Conservation (phyloP, 768 basidiomycete genomes). For the Termitomyces sp. region DNA sequence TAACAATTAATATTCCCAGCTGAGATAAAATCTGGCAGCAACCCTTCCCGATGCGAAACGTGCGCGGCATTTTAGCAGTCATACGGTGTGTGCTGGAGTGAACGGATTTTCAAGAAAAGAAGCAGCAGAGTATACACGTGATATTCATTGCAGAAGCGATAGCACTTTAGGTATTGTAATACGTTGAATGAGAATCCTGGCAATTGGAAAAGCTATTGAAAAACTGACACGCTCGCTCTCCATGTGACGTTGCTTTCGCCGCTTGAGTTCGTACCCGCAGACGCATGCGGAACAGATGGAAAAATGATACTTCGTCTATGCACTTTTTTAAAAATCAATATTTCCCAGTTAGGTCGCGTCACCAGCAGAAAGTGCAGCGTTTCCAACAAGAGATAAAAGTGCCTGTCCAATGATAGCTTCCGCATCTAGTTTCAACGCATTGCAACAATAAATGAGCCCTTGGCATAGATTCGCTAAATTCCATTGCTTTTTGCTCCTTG, state of each 20-base stretch:
- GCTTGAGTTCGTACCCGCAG: not conserved
- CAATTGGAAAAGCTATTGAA: not conserved
- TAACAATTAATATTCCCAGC: no score
- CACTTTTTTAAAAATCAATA: conserved; percentile 22
- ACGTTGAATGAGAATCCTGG: not conserved
- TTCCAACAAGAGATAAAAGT: no score
- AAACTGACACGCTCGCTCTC: not conserved
- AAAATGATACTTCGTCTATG: conserved; percentile 23
- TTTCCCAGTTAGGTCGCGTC: no score
- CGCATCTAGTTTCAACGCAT: conserved; percentile 21
- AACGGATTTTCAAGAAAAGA: no score
- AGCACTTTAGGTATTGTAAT: no score
- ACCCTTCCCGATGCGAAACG: not conserved
- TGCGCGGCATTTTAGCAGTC: not conserved
- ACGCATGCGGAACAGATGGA: conserved; percentile 3
- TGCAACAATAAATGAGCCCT: conserved; percentile 13
- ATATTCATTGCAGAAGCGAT: no score
- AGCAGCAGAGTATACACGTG: no score
- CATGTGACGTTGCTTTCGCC: not conserved
- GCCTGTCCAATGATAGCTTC: conserved; percentile 21
- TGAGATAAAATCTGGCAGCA: not conserved
- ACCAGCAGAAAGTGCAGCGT: no score
- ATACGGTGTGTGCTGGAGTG: not conserved
- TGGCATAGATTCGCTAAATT: conserved; percentile 19
- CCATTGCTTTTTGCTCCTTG: conserved; percentile 4